A percentile compares a stretch with the other conserved stretches of the same genome.
phyloP scores from a whole-genome alignment of 495 filamentous ascomycete genomes.

The Terfezia boudieri region DNA sequence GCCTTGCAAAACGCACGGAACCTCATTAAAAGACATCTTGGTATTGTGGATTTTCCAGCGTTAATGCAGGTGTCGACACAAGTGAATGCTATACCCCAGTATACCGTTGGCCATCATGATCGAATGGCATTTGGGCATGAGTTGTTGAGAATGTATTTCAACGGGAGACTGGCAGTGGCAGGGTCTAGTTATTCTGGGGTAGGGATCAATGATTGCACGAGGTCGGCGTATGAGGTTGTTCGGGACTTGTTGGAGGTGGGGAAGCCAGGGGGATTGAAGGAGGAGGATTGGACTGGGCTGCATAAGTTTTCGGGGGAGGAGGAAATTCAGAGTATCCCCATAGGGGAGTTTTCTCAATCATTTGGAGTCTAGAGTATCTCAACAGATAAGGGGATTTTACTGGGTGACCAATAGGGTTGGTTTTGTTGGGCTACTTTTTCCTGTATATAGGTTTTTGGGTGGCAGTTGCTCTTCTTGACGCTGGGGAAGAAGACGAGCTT shows the following conservation, averaged over 20 bases:
- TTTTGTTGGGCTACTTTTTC: no score
- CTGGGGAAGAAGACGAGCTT: no score
- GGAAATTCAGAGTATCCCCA: not conserved
- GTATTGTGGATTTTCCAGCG: conserved; percentile 35
- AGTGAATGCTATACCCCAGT: conserved; percentile 72
- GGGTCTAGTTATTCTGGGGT: conserved; percentile 49
- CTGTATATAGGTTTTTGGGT: no score
- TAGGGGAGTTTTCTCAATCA: no score
- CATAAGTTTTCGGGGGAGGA: not conserved
- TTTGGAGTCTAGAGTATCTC: no score
- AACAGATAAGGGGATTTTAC: no score
- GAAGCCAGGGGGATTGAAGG: not conserved
- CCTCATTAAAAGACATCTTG: conserved; percentile 50
- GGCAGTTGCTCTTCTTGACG: no score
- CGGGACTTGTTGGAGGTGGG: not conserved
- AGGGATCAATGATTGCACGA: not conserved
- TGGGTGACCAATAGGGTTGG: no score
- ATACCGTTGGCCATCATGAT: conserved; percentile 47
- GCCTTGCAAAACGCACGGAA: conserved; percentile 43
- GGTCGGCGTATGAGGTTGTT: not conserved
- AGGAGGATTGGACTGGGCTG: not conserved
- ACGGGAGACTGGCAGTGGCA: conserved; percentile 45
- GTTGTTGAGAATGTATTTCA: conserved; percentile 33
- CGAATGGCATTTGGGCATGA: conserved; percentile 36
- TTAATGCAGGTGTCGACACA: conserved; percentile 39